Conservation (phyloP, 176 grass and related monocot species). For the Paspalum notatum region DNA sequence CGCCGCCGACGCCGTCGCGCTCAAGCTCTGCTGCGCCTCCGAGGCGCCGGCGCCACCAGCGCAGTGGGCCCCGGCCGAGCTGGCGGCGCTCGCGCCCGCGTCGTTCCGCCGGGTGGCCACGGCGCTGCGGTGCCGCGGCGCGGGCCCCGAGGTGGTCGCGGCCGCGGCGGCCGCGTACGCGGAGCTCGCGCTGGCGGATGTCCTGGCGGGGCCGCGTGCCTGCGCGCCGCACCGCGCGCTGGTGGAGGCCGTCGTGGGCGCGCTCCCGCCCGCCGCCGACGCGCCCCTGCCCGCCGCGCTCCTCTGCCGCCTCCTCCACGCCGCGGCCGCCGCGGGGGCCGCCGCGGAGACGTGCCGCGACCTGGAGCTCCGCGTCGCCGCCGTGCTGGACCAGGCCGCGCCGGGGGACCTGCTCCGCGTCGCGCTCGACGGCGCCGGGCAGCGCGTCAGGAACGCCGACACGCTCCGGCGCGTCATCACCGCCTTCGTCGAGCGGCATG, state of each 20-base stretch:
- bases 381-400: slow-evolving; percentile 59
- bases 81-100: slow-evolving; percentile 39
- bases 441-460: slow-evolving; percentile 57
- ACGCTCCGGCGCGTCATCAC: slow-evolving; percentile 57
- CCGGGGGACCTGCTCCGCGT: slow-evolving; percentile 49
- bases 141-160: slow-evolving; percentile 44
- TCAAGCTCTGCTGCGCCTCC: slow-evolving; percentile 48
- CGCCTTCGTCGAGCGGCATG: slow-evolving; percentile 55
- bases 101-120: slow-evolving; percentile 59
- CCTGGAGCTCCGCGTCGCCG: slow-evolving; percentile 62
- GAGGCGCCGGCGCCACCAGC: slow-evolving; percentile 37
- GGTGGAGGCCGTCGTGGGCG: slow-evolving; percentile 53
- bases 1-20: slow-evolving; percentile 44
- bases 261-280: slow-evolving; percentile 51
- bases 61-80: slow-evolving; percentile 64
- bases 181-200: slow-evolving; percentile 51
- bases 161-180: slow-evolving; percentile 46
- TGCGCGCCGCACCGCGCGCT: not conserved
- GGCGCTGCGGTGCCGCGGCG: slow-evolving; percentile 49
- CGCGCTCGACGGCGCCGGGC: slow-evolving; percentile 46
- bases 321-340: slow-evolving; percentile 32
- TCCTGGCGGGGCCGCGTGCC: not conserved
- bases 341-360: slow-evolving; percentile 51
- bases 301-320: slow-evolving; percentile 67
- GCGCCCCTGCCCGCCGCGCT: slow-evolving; percentile 51